A percentile compares a stretch with the other conserved stretches of the same genome.
Conservation (phyloP, 23 red algal genomes). For the Cyanidium caldarium region DNA sequence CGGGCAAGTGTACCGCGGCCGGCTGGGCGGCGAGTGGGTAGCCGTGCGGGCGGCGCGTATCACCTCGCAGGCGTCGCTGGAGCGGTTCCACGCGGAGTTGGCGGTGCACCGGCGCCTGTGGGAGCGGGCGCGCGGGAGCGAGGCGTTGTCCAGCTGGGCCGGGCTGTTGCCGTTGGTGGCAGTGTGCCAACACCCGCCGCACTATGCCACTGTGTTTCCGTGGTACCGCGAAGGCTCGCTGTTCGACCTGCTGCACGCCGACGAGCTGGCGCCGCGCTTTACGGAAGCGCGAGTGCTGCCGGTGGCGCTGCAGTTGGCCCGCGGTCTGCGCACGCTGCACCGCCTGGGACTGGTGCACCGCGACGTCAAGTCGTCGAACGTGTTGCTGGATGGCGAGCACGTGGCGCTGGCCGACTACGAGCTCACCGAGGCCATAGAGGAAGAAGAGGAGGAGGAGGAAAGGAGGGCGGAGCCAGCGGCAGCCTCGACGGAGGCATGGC, state of each 20-base stretch:
- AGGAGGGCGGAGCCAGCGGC: too few relatives aligned
- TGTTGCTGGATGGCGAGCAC: slow-evolving; percentile 43
- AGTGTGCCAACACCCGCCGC: slow-evolving; percentile 44
- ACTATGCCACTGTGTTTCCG: slow-evolving; percentile 67
- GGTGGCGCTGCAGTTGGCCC: slow-evolving; percentile 48
- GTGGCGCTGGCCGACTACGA: slow-evolving; percentile 71
- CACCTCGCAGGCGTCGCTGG: slow-evolving; percentile 52
- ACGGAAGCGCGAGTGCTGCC: slow-evolving; percentile 20
- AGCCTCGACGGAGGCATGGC: background rate
- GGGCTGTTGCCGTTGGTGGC: slow-evolving; percentile 55
- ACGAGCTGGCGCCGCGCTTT: background rate
- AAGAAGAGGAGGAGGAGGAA: too few relatives aligned
- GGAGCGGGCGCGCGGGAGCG: slow-evolving; percentile 11
- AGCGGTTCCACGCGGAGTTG: slow-evolving; percentile 73
- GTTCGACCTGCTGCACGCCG: slow-evolving; percentile 67
- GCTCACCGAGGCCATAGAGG: slow-evolving; percentile 7
- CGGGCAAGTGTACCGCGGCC: slow-evolving; percentile 4
- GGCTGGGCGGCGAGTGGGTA: slow-evolving; percentile 11
- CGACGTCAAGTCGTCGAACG: slow-evolving; percentile 86
- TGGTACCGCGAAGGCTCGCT: slow-evolving; percentile 51
- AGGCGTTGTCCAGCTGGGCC: background rate
- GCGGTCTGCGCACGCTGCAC: slow-evolving; percentile 61
- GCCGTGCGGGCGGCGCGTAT: slow-evolving; percentile 69
- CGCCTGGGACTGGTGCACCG: slow-evolving; percentile 62
- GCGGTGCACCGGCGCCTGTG: slow-evolving; percentile 25